These are phyloP conservation scores for Scheffersomyces amazonensis DNA, from an alignment of 805 yeast genomes.

Conservation along the genomic window DNA sequence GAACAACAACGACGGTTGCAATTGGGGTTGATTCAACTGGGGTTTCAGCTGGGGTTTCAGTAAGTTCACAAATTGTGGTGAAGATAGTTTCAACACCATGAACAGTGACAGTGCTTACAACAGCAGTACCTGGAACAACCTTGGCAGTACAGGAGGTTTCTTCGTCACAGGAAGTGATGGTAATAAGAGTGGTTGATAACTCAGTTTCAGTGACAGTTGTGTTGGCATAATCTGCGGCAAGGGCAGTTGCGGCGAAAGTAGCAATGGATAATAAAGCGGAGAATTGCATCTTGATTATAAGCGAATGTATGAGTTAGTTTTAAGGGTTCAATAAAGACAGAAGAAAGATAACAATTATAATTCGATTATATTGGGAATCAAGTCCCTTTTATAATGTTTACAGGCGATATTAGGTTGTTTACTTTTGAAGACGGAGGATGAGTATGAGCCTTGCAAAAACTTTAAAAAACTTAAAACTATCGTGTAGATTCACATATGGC, in stretches of 20 bases:
- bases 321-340: neutral
- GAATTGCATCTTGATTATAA: neutral
- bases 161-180: constrained; percentile 34
- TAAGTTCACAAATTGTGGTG: constrained; percentile 30
- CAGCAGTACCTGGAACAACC: constrained; percentile 26
- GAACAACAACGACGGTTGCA: constrained; percentile 5
- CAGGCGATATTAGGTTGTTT: too few species aligned
- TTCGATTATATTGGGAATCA: too few species aligned
- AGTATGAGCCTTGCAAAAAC: too few species aligned
- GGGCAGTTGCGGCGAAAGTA: constrained; percentile 12
- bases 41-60: neutral
- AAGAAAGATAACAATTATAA: neutral
- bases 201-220: constrained; percentile 17
- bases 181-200: constrained; percentile 25
- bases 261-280: constrained; percentile 1
- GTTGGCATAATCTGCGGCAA: constrained; percentile 7
- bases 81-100: constrained; percentile 24
- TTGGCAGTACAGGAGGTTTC: constrained; percentile 23
- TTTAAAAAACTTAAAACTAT: too few species aligned
- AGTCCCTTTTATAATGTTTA: too few species aligned
- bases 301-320: neutral
- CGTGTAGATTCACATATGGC: too few species aligned
- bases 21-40: constrained; percentile 5
- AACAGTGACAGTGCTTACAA: constrained; percentile 23
- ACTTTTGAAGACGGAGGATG: too few species aligned